Evolutionary conservation across 192 early-diverging fungal genomes (phyloP).

Genomic region (Diversispora epigaea): DNA sequence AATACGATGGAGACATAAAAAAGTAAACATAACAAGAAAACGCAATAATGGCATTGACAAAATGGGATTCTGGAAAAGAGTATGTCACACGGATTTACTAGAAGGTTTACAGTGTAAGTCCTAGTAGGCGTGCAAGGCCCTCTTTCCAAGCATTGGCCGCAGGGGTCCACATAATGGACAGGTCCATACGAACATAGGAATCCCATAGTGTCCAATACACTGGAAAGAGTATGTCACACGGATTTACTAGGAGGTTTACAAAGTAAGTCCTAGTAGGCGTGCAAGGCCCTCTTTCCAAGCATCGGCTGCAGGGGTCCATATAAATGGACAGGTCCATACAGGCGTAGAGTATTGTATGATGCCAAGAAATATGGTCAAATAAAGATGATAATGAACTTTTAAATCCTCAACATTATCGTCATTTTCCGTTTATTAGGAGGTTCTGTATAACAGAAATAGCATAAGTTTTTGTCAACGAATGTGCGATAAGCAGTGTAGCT

Average conservation of each 20-base stretch:
- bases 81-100: conserved; percentile 14
- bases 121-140: conserved; percentile 20
- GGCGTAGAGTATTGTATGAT: conserved; percentile 5
- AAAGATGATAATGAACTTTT: neutral
- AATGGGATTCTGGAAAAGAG: conserved; percentile 29
- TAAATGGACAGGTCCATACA: conserved; percentile 18
- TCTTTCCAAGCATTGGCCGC: conserved; percentile 9
- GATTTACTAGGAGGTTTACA: conserved; percentile 31
- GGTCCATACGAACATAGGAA: conserved; percentile 24
- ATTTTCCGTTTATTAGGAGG: neutral
- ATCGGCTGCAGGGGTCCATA: conserved; percentile 6
- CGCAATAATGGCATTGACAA: conserved; percentile 23
- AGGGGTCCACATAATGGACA: conserved; percentile 15
- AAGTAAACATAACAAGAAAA: conserved; percentile 1
- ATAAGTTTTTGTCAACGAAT: neutral
- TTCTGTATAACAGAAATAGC: conserved; percentile 13
- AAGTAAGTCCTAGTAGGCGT: conserved; percentile 14
- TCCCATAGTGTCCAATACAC: conserved; percentile 18
- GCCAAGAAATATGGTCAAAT: conserved; percentile 6
- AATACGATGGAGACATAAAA: neutral
- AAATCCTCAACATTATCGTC: neutral
- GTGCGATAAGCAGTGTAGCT: neutral
- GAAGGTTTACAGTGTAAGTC: conserved; percentile 19
- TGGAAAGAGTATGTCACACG: conserved; percentile 29
- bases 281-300: conserved; percentile 11